Evolutionary conservation across 2,329 filamentous ascomycete species (phyloP), one percentile per base, ranked within the genome.

Genomic region (Lachnellula cervina): DNA sequence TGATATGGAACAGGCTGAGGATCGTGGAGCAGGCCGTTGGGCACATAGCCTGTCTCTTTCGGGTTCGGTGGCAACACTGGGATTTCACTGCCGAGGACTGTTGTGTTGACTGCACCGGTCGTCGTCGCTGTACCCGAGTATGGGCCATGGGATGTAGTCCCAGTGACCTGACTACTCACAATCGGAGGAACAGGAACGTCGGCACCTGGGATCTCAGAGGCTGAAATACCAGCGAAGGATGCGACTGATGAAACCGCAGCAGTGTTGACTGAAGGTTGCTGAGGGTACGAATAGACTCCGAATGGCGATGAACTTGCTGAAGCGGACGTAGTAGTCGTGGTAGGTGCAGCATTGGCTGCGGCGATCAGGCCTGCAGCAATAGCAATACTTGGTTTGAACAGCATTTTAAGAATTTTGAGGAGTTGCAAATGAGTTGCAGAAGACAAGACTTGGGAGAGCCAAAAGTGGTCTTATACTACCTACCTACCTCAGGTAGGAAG

Each of bases 1-100:
- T 79, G 81, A 72, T 87, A 93, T 0, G 88, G 88, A 1, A 84
- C 83, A 1, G 89, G 88, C 70, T 89, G 73, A 1, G 81, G 75
- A n/a, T 81, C 73, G 54, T 88, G 81, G 1, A 92, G 81, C 54
- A 79, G 68, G 13, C 90, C 90, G 62, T 92, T 80, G 7, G 83
- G 80, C 9, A 86, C 86, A 68, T 94, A 94, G 48, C 81, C 80
- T 38, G 83, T 86, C 4, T 84, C 85, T 7, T 80, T 82, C 0
- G 84, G 77, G 7, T 80, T 82, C 0, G 84, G 77, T 11, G 84
- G 82, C 0, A 80, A 68, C 1, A 79, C 74, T 0, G 80, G 72
- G 49, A 93, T 79, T 1, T 80, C 80, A 0, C 81, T 70, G 0
- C 80, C 83, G 0, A 85, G 59, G 0, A 83, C 77, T 0, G 72